A percentile compares a stretch with the other conserved stretches of the same genome.
These are phyloP conservation scores for Cryptococcus maquisensis DNA, from an alignment of 1,284 basidiomycete species.

Conservation along the genomic window DNA sequence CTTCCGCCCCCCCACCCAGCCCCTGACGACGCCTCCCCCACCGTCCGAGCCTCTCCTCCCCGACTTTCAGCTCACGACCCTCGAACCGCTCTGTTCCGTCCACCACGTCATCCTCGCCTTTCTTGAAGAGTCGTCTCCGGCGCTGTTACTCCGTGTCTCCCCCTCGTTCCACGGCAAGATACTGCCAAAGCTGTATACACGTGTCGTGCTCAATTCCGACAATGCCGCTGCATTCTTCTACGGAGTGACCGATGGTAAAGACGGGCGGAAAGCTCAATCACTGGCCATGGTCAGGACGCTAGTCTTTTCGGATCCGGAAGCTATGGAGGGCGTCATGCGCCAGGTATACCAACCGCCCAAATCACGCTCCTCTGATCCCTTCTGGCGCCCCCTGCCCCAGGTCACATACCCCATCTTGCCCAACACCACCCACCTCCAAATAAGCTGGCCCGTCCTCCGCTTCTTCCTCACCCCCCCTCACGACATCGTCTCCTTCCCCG, in stretches of 20 bases:
- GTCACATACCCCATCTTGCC: conserved; percentile 1
- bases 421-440: conserved; percentile 3
- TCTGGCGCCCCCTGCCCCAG: not conserved
- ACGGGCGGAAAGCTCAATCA: not conserved
- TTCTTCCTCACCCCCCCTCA: conserved; percentile 4
- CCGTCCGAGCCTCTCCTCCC: not conserved
- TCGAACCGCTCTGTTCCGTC: not conserved
- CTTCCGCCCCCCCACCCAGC: not conserved
- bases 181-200: not conserved
- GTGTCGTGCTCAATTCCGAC: not conserved
- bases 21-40: not conserved
- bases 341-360: conserved; percentile 3
- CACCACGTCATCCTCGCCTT: conserved; percentile 1
- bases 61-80: not conserved
- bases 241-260: conserved; percentile 2
- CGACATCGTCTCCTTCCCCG: not conserved
- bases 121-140: not conserved
- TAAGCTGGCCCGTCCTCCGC: conserved; percentile 2
- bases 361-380: conserved; percentile 3
- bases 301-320: conserved; percentile 4
- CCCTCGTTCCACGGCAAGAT: not conserved
- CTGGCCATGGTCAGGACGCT: not conserved
- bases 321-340: conserved; percentile 3
- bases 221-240: conserved; percentile 5
- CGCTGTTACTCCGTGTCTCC: not conserved